Evolutionary conservation across 2,329 filamentous ascomycete species (phyloP), one percentile per base, ranked within the genome.

Genomic region (Neofusicoccum kwambonambiense): DNA sequence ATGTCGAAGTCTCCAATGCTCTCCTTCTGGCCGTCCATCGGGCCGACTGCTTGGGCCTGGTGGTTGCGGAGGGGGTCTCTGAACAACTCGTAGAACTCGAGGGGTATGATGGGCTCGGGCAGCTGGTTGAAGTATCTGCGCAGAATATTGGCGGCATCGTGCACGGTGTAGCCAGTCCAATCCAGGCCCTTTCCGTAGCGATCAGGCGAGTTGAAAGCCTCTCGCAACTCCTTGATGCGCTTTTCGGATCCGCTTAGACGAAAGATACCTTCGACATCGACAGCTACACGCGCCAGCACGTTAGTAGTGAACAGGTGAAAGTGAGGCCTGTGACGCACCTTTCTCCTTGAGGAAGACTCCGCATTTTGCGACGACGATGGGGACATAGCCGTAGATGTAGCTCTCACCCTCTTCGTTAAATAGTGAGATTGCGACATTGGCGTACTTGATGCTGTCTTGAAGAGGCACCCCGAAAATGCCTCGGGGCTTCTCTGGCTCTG

Each of bases 371-470:
- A 99, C 94, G 49, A 99, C 94, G 69, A 99, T 98, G 17, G 95
- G 95, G 7, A 99, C 94, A 74, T 98, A 98, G 73, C 95, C 95
- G 77, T 98, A 99, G 62, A 98, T 97, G 77, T 97, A 98, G 79
- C 92, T 97, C 77, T 95, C 88, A 37, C 94, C 94, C 69, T 95
- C 86, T 69, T 94, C 92, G 75, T 98, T 93, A 69, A 95, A 91
- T 34, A 99, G 86, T 22, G 94, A 98, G 73, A 99, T 99, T 68
- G 95, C 95, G 67, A 99, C 95, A 75, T 98, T 99, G 66, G 95
- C 95, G 77, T 99, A 98, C 66, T 90, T 91, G 77, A 99, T 98
- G 80, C 94, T 98, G 74, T 93, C 89, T 72, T 93, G 91, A 65
- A 99, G 85, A 44, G 95, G 93, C 39, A 99, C 89, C 62, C 95